These are phyloP conservation scores for Brassica cretica DNA, from an alignment of 345 rosid species.

Conservation along the genomic window DNA sequence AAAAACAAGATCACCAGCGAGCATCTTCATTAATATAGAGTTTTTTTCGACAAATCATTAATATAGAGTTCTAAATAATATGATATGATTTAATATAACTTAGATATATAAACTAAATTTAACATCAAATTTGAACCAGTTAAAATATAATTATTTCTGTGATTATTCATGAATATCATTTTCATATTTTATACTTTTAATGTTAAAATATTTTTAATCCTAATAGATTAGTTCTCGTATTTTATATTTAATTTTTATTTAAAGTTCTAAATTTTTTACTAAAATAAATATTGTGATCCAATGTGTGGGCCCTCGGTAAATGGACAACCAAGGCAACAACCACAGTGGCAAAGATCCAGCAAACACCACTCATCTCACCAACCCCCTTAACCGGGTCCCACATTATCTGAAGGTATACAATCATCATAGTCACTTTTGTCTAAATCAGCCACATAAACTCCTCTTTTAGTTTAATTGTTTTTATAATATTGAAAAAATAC, in stretches of 20 bases:
- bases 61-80: not conserved
- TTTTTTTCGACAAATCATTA: no score
- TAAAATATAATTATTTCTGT: not conserved
- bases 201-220: no score
- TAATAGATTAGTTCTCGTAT: no score
- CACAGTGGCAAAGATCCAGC: slow-evolving; percentile 31
- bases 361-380: slow-evolving; percentile 41
- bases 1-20: not conserved
- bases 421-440: slow-evolving; percentile 23
- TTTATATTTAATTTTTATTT: no score
- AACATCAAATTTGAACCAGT: not conserved
- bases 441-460: slow-evolving; percentile 25
- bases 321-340: slow-evolving; percentile 31
- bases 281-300: not conserved
- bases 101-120: not conserved
- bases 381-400: slow-evolving; percentile 23
- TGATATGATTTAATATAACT: not conserved
- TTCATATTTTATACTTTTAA: not conserved
- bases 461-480: not conserved
- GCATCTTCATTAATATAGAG: not conserved
- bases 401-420: slow-evolving; percentile 22
- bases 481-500: not conserved
- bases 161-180: not conserved
- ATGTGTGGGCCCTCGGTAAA: not conserved
- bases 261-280: not conserved